Percentiles rank a stretch among this genome's conserved stretches.
Conservation (phyloP, 352 stramenopile genomes). For the Aphanomyces stellatus region DNA sequence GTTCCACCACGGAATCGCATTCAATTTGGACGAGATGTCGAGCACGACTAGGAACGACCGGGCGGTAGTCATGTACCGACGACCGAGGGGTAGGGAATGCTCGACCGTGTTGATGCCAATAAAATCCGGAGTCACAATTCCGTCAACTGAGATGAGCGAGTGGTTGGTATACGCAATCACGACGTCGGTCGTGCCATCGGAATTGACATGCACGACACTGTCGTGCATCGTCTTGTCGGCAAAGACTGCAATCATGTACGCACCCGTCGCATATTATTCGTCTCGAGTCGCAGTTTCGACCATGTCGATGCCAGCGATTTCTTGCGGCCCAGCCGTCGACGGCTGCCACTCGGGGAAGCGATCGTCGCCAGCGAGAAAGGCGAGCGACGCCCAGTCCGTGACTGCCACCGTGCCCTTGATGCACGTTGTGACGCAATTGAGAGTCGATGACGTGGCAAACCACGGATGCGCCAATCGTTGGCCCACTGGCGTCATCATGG, state of each 20-base stretch:
- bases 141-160: not conserved
- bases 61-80: not conserved
- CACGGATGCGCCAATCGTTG: not conserved
- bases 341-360: not conserved
- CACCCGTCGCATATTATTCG: not conserved
- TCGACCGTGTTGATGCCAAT: constrained; percentile 9
- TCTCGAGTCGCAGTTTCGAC: not conserved
- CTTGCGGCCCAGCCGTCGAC: not conserved
- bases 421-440: not conserved
- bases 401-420: not conserved
- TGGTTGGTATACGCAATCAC: not conserved
- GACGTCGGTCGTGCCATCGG: not conserved
- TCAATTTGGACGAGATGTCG: not conserved
- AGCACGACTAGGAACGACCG: not conserved
- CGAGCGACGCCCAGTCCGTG: not conserved
- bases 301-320: not conserved
- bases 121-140: not conserved
- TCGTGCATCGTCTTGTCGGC: not conserved
- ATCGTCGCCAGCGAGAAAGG: not conserved
- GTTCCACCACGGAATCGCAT: not conserved
- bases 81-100: not conserved
- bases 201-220: not conserved
- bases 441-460: not conserved
- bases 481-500: not conserved
- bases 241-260: not conserved